These are phyloP conservation scores for Cylindrotheca fusiformis DNA, from an alignment of 108 stramenopile species.

Conservation along the genomic window DNA sequence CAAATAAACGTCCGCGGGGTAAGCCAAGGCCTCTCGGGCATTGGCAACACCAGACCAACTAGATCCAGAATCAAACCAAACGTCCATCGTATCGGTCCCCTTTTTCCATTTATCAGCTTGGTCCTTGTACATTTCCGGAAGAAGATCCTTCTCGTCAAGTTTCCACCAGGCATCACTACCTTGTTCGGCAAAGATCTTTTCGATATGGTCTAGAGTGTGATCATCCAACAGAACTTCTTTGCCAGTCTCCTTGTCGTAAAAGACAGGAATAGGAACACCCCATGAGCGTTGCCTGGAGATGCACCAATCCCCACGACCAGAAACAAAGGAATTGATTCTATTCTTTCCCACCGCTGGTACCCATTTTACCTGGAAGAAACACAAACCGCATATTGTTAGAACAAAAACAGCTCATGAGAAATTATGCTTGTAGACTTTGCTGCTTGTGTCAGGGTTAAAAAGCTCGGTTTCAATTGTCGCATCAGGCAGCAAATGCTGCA, in stretches of 20 bases:
- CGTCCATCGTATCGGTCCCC: slow-evolving; percentile 99
- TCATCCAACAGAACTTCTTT: slow-evolving; percentile 85
- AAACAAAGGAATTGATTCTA: slow-evolving; percentile 85
- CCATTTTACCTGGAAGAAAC: slow-evolving; percentile 79
- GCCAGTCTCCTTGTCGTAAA: slow-evolving; percentile 85
- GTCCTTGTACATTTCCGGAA: slow-evolving; percentile 79
- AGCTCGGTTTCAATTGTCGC: slow-evolving; percentile 44
- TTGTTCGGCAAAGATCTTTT: slow-evolving; percentile 80
- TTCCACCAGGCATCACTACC: slow-evolving; percentile 98
- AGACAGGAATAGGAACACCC: slow-evolving; percentile 99
- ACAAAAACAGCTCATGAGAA: slow-evolving; percentile 2
- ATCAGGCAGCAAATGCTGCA: slow-evolving; percentile 25
- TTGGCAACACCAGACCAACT: slow-evolving; percentile 95
- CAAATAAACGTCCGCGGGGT: slow-evolving; percentile 90
- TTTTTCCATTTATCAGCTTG: slow-evolving; percentile 91
- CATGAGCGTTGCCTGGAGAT: slow-evolving; percentile 97
- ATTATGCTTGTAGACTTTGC: not conserved
- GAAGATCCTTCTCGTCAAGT: slow-evolving; percentile 84
- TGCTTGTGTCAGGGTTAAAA: slow-evolving; percentile 49
- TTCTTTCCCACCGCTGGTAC: slow-evolving; percentile 94
- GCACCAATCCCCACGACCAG: slow-evolving; percentile 95
- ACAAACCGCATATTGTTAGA: not conserved
- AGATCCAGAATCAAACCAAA: slow-evolving; percentile 99
- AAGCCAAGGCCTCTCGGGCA: slow-evolving; percentile 78
- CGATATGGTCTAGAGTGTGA: slow-evolving; percentile 83